A percentile compares a stretch with the other conserved stretches of the same genome.
Evolutionary conservation across 2,329 filamentous ascomycete species (phyloP).

Genomic region (Colletotrichum sansevieriae): DNA sequence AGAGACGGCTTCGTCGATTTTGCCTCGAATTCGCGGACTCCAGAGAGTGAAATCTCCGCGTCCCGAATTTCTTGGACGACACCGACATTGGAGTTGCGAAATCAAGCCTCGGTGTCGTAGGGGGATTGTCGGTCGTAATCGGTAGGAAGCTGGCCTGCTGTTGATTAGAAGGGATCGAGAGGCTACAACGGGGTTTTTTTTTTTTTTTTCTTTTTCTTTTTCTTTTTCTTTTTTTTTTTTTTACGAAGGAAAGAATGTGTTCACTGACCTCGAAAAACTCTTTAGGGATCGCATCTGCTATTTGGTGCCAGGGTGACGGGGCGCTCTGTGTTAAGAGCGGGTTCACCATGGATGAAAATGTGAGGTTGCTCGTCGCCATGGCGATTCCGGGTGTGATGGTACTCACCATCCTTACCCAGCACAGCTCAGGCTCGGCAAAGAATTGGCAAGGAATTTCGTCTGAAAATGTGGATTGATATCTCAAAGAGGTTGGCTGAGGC

Average conservation of each 20-base stretch:
- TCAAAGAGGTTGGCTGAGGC: too few species aligned
- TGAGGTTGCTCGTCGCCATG: slow-evolving; percentile 1
- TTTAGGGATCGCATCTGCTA: background rate
- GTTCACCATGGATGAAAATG: slow-evolving; percentile 36
- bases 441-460: too few species aligned
- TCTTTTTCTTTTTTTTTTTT: background rate
- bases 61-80: slow-evolving; percentile 4
- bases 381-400: background rate
- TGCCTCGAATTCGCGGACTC: background rate
- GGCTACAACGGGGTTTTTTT: background rate
- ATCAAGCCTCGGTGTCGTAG: background rate
- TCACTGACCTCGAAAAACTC: background rate
- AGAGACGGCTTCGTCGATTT: slow-evolving; percentile 14
- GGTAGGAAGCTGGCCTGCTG: background rate
- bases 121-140: background rate
- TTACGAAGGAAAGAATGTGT: background rate
- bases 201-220: too few species aligned
- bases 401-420: background rate
- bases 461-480: too few species aligned
- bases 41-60: background rate
- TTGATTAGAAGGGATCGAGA: slow-evolving; percentile 13
- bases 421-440: too few species aligned
- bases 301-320: background rate
- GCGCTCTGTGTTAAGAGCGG: slow-evolving; percentile 41
- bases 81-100: slow-evolving; percentile 22